A percentile compares a stretch with the other conserved stretches of the same genome.
phyloP scores from a whole-genome alignment of 352 stramenopile species.

The Phytophthora gonapodyides region DNA sequence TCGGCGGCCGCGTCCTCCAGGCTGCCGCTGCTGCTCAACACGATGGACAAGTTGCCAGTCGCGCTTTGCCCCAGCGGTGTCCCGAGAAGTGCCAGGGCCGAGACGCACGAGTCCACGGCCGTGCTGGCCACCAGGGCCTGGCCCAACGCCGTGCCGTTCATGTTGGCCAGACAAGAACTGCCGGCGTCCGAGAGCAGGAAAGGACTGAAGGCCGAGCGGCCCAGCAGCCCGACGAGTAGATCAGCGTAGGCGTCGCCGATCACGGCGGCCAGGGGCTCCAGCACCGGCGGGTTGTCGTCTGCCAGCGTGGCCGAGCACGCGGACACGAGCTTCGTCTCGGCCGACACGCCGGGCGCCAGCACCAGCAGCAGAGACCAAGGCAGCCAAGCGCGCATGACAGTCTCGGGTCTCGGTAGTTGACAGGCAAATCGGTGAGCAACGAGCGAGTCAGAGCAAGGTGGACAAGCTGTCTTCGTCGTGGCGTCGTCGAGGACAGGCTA shows the following conservation, averaged over 20 bases:
- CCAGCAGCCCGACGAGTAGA: constrained; percentile 35
- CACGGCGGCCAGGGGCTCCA: constrained; percentile 29
- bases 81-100: constrained; percentile 37
- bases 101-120: constrained; percentile 39
- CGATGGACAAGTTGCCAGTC: constrained; percentile 43
- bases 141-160: constrained; percentile 56
- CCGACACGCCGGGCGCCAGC: constrained; percentile 15
- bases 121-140: constrained; percentile 41
- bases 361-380: constrained; percentile 14
- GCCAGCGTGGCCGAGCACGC: constrained; percentile 35
- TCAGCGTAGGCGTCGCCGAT: constrained; percentile 31
- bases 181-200: constrained; percentile 48
- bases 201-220: constrained; percentile 34
- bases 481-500: too few species aligned
- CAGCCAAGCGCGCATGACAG: constrained; percentile 13
- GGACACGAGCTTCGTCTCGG: constrained; percentile 34
- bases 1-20: constrained; percentile 10
- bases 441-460: neutral
- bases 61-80: constrained; percentile 51
- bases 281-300: constrained; percentile 33
- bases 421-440: neutral
- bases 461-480: too few species aligned
- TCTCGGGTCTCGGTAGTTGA: constrained; percentile 3
- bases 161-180: constrained; percentile 61
- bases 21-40: constrained; percentile 20